Evolutionary conservation across 805 yeast species (phyloP), one percentile per base, ranked within the genome.

Genomic region (Kuraishia ogatae): DNA sequence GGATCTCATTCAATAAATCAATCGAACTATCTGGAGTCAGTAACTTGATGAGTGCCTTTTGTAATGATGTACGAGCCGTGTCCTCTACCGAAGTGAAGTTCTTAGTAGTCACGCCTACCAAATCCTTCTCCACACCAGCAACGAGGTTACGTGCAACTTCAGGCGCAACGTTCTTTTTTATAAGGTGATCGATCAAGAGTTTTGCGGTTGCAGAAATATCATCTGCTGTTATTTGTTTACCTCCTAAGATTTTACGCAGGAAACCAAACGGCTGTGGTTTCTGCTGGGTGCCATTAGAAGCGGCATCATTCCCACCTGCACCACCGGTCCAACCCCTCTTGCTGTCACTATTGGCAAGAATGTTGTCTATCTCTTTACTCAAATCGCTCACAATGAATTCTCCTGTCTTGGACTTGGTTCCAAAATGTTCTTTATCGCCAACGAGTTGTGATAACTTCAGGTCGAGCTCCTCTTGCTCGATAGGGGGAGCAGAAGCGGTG

Each of bases 11-110:
- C 39, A 93, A 76, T 57, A 93, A 71, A 66, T 94, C 96, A 1
- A 92, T 83, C 1, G 97, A 89, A 1, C 94, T 89, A 58, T 91
- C 89, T 17, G 99, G 98, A 0, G 98, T 92, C 56, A 93, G 74
- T 51, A 93, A 82, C 62, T 85, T 86, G 47, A 88, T 84, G 50
- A 87, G 72, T 51, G 81, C 79, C 61, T 82, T 87, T n/a, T 78
- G 74, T 66, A 87, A 73, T 10, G 86, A 74, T 51, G 73, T 71
- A 57, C 83, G 85, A 1, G 89, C 89, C 23, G 96, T 87, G 13
- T 78, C 73, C 53, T 82, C 85, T 24, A 89, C 80, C 2, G 93
- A 80, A 1, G 94, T 86, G 81, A 90, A 87, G 57, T 74, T 81
- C 49, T 81, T 82, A 0, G 89, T 85, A 54, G 83, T 86, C 15